phyloP scores from a whole-genome alignment of 2,329 filamentous ascomycete genomes.

The Penicillium sp. region DNA sequence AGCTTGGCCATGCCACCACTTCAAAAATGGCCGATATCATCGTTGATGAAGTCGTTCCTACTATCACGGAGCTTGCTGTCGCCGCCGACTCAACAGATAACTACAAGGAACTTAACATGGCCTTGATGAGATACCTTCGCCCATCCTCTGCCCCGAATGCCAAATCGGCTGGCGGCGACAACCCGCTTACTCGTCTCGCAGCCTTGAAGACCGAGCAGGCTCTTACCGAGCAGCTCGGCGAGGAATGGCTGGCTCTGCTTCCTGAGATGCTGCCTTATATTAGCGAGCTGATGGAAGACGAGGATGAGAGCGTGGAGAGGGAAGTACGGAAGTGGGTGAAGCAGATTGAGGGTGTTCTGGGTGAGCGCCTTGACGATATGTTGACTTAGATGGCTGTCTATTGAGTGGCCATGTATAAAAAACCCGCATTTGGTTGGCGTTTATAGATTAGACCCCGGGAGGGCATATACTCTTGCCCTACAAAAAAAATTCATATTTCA shows the following conservation, averaged over 20 bases:
- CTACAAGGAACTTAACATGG: slow-evolving; percentile 83
- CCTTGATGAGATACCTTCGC: slow-evolving; percentile 77
- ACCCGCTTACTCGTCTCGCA: slow-evolving; percentile 73
- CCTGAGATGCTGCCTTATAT: slow-evolving; percentile 97
- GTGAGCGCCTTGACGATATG: slow-evolving; percentile 91
- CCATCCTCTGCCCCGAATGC: slow-evolving; percentile 47
- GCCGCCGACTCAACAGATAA: slow-evolving; percentile 85
- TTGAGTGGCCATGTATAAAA: slow-evolving; percentile 26
- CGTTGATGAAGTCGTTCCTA: slow-evolving; percentile 65
- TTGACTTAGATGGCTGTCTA: slow-evolving; percentile 65
- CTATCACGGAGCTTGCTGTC: slow-evolving; percentile 77
- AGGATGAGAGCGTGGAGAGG: slow-evolving; percentile 88
- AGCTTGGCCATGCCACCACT: slow-evolving; percentile 58
- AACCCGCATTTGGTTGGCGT: slow-evolving; percentile 28
- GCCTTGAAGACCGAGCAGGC: slow-evolving; percentile 81
- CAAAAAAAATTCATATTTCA: slow-evolving; percentile 14
- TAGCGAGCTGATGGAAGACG: slow-evolving; percentile 93
- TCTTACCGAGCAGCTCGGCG: slow-evolving; percentile 78
- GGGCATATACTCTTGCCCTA: slow-evolving; percentile 11
- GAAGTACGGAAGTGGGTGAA: slow-evolving; percentile 90
- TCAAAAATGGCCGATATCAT: slow-evolving; percentile 52
- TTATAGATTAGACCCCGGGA: slow-evolving; percentile 18
- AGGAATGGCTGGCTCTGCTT: slow-evolving; percentile 89
- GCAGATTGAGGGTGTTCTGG: slow-evolving; percentile 84
- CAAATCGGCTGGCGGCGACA: slow-evolving; percentile 53